Conservation (phyloP, 352 stramenopile species). For the Globisporangium cederbergense region DNA sequence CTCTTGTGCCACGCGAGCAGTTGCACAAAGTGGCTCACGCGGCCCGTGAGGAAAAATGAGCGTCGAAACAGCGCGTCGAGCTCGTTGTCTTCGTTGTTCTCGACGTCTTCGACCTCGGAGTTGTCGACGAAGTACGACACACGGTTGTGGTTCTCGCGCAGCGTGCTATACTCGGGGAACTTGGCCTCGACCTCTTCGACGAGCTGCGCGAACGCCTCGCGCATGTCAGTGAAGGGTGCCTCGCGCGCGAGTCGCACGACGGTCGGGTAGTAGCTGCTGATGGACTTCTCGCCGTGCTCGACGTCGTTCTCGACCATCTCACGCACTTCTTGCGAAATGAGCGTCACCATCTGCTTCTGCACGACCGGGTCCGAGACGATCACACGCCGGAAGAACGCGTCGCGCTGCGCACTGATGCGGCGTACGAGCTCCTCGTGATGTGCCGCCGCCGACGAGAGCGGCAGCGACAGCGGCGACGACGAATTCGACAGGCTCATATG, state of each 20-base stretch:
- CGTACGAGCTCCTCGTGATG: constrained; percentile 36
- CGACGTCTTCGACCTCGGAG: constrained; percentile 22
- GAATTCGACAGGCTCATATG: constrained; percentile 15
- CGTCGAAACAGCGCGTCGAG: constrained; percentile 46
- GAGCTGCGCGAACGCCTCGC: constrained; percentile 47
- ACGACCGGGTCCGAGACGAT: constrained; percentile 58
- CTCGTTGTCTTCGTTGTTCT: constrained; percentile 44
- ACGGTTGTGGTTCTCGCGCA: constrained; percentile 27
- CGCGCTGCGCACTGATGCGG: constrained; percentile 62
- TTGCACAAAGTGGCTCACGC: constrained; percentile 73
- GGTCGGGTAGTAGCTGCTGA: constrained; percentile 71
- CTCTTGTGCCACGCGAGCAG: constrained; percentile 77
- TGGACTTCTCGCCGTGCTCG: constrained; percentile 22
- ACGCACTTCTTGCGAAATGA: constrained; percentile 50
- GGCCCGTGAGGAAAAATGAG: constrained; percentile 62
- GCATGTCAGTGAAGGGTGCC: constrained; percentile 64
- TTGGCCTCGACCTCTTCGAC: constrained; percentile 39
- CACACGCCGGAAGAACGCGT: constrained; percentile 81
- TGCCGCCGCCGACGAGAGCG: constrained; percentile 16
- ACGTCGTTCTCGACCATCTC: constrained; percentile 46
- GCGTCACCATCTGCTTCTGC: constrained; percentile 54
- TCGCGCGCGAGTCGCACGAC: constrained; percentile 60
- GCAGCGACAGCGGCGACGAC: constrained; percentile 16
- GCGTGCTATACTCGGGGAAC: constrained; percentile 29
- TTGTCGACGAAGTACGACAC: constrained; percentile 78